Conservation (phyloP, 768 basidiomycete species). For the Suillus hirtellus region DNA sequence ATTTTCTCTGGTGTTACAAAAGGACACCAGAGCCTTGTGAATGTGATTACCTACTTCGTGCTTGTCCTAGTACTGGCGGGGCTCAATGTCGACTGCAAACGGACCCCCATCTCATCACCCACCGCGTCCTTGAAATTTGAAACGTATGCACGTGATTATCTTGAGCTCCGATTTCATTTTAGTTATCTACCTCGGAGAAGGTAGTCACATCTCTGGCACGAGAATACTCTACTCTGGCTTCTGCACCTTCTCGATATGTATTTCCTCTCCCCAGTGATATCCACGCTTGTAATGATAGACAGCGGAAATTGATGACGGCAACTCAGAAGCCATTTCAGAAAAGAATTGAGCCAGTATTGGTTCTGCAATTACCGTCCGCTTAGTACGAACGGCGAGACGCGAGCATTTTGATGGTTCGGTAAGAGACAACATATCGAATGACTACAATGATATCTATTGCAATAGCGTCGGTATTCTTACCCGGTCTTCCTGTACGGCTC, state of each 20-base stretch:
- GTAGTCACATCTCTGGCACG: not conserved
- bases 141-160: not conserved
- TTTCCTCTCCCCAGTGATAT: not conserved
- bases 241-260: constrained; percentile 1
- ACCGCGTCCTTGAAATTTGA: not conserved
- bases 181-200: constrained; percentile 3
- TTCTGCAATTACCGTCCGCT: not conserved
- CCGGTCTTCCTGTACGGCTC: constrained; percentile 5
- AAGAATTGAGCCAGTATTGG: not conserved
- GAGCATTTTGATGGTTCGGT: not conserved
- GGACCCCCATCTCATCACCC: not conserved
- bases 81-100: not conserved
- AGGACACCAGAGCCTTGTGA: not conserved
- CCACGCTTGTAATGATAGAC: not conserved
- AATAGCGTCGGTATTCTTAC: constrained; percentile 4
- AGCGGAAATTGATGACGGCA: not conserved
- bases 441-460: not conserved
- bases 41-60: not conserved
- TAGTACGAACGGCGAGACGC: not conserved
- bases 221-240: constrained; percentile 2
- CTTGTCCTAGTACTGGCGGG: not conserved
- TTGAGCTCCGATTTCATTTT: constrained; percentile 3
- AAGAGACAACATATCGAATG: not conserved
- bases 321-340: not conserved
- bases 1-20: not conserved